phyloP scores from a whole-genome alignment of 768 basidiomycete genomes.

The Boletus reticuloceps region DNA sequence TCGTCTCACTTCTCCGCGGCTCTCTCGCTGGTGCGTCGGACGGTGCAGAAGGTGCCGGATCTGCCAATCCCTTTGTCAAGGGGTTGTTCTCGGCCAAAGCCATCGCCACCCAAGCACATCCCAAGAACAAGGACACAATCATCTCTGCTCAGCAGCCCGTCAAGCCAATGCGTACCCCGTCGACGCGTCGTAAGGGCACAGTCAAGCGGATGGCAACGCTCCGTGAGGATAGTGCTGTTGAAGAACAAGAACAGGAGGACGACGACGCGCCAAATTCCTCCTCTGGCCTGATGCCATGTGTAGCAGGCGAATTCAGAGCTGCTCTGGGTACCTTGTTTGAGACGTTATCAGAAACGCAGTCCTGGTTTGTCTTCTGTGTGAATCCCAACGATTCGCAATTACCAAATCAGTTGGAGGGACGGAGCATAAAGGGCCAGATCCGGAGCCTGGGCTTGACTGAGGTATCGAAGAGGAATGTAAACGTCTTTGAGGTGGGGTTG shows the following conservation, averaged over 20 bases:
- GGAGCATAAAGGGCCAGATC: too few relatives aligned
- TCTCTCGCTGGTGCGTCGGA: slow-evolving; percentile 35
- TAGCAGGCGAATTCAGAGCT: too few relatives aligned
- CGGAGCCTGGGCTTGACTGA: slow-evolving; percentile 76
- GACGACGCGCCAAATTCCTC: slow-evolving; percentile 40
- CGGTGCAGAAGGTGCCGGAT: slow-evolving; percentile 68
- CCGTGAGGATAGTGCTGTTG: slow-evolving; percentile 25
- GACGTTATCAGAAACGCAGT: too few relatives aligned
- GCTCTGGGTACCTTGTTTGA: too few relatives aligned
- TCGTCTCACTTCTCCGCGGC: slow-evolving; percentile 85
- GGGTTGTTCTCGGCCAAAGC: slow-evolving; percentile 85
- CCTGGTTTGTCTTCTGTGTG: too few relatives aligned
- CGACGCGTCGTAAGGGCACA: slow-evolving; percentile 77
- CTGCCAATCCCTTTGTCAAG: slow-evolving; percentile 88
- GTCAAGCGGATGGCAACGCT: slow-evolving; percentile 50
- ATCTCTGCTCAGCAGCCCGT: slow-evolving; percentile 91
- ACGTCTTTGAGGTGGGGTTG: slow-evolving; percentile 82
- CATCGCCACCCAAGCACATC: slow-evolving; percentile 90
- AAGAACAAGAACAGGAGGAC: slow-evolving; percentile 50
- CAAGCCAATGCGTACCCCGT: slow-evolving; percentile 93
- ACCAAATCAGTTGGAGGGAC: too few relatives aligned
- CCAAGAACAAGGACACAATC: slow-evolving; percentile 89
- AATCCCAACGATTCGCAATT: too few relatives aligned
- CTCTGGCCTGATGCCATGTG: too few relatives aligned
- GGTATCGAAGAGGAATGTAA: slow-evolving; percentile 63